Conservation (phyloP, 2,329 filamentous ascomycete species). For the Verruconis gallopava region DNA sequence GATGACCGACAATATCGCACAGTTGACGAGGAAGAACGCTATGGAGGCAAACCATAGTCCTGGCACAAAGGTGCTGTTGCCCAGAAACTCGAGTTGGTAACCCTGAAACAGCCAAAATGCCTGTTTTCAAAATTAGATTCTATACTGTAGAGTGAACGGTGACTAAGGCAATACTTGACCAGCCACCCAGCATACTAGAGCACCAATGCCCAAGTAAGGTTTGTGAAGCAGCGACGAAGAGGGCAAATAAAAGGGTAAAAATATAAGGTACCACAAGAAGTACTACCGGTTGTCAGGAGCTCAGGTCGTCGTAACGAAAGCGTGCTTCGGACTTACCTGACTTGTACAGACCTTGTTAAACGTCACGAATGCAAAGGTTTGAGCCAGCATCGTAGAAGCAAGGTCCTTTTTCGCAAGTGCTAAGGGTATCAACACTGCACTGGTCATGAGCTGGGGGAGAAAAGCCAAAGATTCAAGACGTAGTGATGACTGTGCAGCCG, state of each 20-base stretch:
- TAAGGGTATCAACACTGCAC: constrained; percentile 62
- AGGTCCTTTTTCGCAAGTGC: constrained; percentile 70
- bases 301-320: no score
- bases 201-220: constrained; percentile 48
- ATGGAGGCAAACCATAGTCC: constrained; percentile 68
- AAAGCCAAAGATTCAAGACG: constrained; percentile 73
- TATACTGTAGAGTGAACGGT: background rate
- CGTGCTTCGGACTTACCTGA: constrained; percentile 63
- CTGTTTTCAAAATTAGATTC: constrained; percentile 11
- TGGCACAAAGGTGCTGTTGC: constrained; percentile 69
- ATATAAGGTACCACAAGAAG: constrained; percentile 95
- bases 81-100: constrained; percentile 45
- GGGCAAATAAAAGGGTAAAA: constrained; percentile 83
- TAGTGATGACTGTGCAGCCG: constrained; percentile 30
- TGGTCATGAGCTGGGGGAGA: constrained; percentile 71
- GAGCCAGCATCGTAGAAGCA: constrained; percentile 73
- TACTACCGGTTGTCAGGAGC: no score
- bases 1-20: constrained; percentile 74
- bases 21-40: constrained; percentile 73
- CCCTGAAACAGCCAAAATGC: constrained; percentile 38
- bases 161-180: constrained; percentile 43
- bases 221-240: constrained; percentile 55
- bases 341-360: constrained; percentile 99
- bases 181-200: constrained; percentile 58
- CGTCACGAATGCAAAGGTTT: constrained; percentile 92